Conservation (phyloP, 1,139 yeast genomes). For the Taphrina pruni region DNA sequence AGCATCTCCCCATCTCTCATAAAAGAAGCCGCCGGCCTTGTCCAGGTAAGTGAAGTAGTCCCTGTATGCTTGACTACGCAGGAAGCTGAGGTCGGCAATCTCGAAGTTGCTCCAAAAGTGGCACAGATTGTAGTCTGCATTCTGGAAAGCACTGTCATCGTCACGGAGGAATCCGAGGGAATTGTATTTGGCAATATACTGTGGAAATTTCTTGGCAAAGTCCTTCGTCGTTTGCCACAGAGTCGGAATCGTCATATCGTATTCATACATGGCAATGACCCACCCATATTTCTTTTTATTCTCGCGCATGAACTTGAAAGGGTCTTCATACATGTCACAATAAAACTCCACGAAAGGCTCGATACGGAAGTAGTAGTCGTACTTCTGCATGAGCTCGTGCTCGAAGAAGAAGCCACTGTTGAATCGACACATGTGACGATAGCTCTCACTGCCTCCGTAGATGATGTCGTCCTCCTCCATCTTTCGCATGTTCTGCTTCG, state of each 20-base stretch:
- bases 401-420: constrained; percentile 90
- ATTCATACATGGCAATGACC: constrained; percentile 83
- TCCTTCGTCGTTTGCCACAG: constrained; percentile 78
- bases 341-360: constrained; percentile 81
- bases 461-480: constrained; percentile 60
- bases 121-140: constrained; percentile 67
- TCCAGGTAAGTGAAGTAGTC: constrained; percentile 71
- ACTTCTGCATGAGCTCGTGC: constrained; percentile 71
- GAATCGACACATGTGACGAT: constrained; percentile 88
- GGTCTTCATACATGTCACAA: constrained; percentile 82
- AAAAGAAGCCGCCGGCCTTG: constrained; percentile 70
- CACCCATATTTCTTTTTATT: constrained; percentile 76
- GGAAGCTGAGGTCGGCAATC: constrained; percentile 67
- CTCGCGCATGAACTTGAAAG: constrained; percentile 79
- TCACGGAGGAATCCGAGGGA: constrained; percentile 57
- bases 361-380: constrained; percentile 92
- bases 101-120: constrained; percentile 79
- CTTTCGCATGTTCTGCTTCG: constrained; percentile 58
- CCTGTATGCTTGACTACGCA: constrained; percentile 67
- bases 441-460: constrained; percentile 70
- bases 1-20: constrained; percentile 94
- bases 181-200: constrained; percentile 68
- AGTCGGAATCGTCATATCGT: constrained; percentile 76
- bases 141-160: constrained; percentile 72
- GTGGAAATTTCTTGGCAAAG: constrained; percentile 68